Evolutionary conservation across 768 basidiomycete species (phyloP).

Genomic region (Collybiopsis confluens): DNA sequence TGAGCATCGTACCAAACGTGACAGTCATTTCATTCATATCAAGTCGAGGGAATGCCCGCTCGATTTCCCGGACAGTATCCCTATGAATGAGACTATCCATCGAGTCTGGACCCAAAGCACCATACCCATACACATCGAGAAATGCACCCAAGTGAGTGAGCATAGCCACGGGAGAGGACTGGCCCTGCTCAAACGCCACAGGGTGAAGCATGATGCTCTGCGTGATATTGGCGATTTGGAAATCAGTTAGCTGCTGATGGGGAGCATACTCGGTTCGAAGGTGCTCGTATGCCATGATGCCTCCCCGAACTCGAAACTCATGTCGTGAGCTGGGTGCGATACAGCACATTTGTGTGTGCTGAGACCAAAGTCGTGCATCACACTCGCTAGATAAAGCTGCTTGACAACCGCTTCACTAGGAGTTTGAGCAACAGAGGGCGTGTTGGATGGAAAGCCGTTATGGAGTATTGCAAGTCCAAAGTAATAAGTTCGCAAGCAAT

Average conservation of each 20-base stretch:
- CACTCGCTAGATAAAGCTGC: slow-evolving; percentile 11
- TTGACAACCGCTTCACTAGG: neutral
- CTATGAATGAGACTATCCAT: slow-evolving; percentile 9
- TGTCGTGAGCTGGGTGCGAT: slow-evolving; percentile 12
- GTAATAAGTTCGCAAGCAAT: slow-evolving; percentile 1
- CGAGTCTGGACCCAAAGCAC: slow-evolving; percentile 9
- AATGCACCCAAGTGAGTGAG: slow-evolving; percentile 13
- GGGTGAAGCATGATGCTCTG: slow-evolving; percentile 19
- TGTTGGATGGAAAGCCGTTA: neutral
- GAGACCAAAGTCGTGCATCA: slow-evolving; percentile 14
- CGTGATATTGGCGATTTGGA: slow-evolving; percentile 14
- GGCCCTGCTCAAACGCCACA: slow-evolving; percentile 11
- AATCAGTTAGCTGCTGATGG: neutral
- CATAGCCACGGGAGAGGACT: slow-evolving; percentile 13
- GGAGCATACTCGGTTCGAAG: slow-evolving; percentile 7
- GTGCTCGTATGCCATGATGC: slow-evolving; percentile 15
- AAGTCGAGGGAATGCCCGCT: slow-evolving; percentile 15
- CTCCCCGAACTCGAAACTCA: slow-evolving; percentile 14
- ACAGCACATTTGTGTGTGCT: slow-evolving; percentile 2
- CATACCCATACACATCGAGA: slow-evolving; percentile 16
- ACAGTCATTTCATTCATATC: neutral
- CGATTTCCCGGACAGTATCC: slow-evolving; percentile 16
- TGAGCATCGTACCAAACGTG: neutral
- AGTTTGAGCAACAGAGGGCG: neutral
- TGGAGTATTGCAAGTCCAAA: neutral